These are phyloP conservation scores for Saccharomycopsis malanga DNA, from an alignment of 805 yeast species.

Conservation along the genomic window DNA sequence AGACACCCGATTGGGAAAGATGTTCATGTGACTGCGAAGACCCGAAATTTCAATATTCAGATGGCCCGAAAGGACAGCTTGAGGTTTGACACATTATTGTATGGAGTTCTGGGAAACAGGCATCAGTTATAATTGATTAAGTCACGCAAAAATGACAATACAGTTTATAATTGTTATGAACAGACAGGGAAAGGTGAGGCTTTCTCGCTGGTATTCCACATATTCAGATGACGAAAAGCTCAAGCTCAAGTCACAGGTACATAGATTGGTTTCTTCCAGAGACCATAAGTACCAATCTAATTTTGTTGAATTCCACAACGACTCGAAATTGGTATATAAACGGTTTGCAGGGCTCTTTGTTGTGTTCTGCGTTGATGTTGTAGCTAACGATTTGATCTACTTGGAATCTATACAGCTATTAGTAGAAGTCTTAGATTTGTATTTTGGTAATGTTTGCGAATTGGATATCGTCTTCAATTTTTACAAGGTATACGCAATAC, in stretches of 20 bases:
- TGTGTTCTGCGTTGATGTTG: constrained; percentile 71
- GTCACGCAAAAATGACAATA: constrained; percentile 69
- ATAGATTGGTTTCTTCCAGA: constrained; percentile 70
- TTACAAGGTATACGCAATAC: constrained; percentile 68
- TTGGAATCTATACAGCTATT: constrained; percentile 80
- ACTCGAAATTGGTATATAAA: constrained; percentile 67
- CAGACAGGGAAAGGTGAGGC: constrained; percentile 87
- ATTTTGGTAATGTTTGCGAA: constrained; percentile 88
- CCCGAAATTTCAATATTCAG: no score
- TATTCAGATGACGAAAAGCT: constrained; percentile 40
- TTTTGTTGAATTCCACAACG: constrained; percentile 62
- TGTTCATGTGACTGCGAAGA: no score
- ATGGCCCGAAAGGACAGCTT: no score
- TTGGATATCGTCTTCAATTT: constrained; percentile 89
- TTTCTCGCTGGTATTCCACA: constrained; percentile 69
- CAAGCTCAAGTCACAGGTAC: constrained; percentile 54
- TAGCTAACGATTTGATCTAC: constrained; percentile 76
- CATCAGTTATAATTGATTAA: no score
- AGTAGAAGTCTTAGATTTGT: constrained; percentile 81
- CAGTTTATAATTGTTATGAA: constrained; percentile 79
- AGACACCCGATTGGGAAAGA: no score
- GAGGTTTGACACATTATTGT: no score
- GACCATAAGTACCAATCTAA: constrained; percentile 81
- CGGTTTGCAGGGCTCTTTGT: constrained; percentile 90
- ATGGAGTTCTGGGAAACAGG: no score